Base-by-base conservation (phyloP, 2,329 filamentous ascomycete species). In the Huntiella decipiens region DNA sequence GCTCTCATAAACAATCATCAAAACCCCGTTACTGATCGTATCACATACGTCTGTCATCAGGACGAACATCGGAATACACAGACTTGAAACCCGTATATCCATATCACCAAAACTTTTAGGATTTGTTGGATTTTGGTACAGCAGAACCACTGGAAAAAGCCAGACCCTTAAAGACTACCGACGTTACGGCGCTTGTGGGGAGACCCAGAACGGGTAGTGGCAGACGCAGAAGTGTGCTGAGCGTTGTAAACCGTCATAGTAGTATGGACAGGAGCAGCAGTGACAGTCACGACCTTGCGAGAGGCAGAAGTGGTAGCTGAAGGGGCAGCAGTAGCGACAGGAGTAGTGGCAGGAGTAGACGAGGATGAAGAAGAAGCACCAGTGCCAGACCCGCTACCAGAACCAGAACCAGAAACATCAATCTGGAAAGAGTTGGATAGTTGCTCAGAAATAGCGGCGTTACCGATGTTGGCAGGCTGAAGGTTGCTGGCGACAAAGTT, bases 351-450 rank as follows among this genome's bases (percentile, higher is more conserved):
- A 51, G 53, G 28, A 11, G 19, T 44, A 5, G 31, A n/a, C 6
- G 45, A 33, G 17, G 33, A 13, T 15, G 35, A 15, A 32, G 43
- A 35, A 6, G 35, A 32, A 19, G 19, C 16, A 45, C 22, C n/a
- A 11, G 17, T 7, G n/a, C 19, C 36, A 36, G 38, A 40, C n/a
- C n/a, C 41, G 16, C 7, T 15, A 15, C 16, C 35, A 32, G 17
- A 45, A 42, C 22, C 45, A 5, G 17, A 35, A n/a, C 22, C 45
- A 5, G 17, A 35, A n/a, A 19, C 58, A 32, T 58, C 52, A 46
- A 73, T 66, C 44, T 65, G 57, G 52, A 65, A 72, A 54, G 63
- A 61, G 50, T 58, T 63, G 32, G 52, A 50, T 55, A 71, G 64
- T 58, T 72, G 67, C 3, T 54, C 54, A 49, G 62, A 54, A 51